A percentile compares a stretch with the other conserved stretches of the same genome.
Conservation (phyloP, 1,139 yeast genomes). For the Pichia sp. region DNA sequence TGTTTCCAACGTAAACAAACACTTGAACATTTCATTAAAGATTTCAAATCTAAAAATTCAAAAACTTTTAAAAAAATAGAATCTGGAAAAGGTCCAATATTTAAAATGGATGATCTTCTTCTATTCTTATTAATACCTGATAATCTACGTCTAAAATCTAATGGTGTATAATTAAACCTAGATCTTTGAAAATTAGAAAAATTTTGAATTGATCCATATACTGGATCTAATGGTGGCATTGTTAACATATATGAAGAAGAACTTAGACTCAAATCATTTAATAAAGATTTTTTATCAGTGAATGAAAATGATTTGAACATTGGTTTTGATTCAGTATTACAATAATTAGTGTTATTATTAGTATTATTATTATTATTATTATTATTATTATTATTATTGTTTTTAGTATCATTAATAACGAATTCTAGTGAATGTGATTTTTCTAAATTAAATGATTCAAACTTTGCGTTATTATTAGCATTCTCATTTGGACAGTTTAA, state of each 20-base stretch:
- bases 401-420: no score
- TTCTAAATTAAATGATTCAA: no score
- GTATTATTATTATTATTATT: no score
- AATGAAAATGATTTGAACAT: conserved; percentile 13
- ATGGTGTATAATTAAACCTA: conserved; percentile 46
- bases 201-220: conserved; percentile 22
- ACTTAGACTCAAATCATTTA: neutral
- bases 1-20: conserved; percentile 66
- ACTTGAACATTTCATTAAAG: conserved; percentile 49
- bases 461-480: no score
- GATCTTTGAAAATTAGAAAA: conserved; percentile 18
- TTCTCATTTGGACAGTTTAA: no score
- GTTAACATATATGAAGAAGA: conserved; percentile 14
- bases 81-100: conserved; percentile 56
- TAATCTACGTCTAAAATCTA: conserved; percentile 46
- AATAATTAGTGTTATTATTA: neutral
- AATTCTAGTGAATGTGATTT: no score
- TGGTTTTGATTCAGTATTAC: neutral
- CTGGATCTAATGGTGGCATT: conserved; percentile 25
- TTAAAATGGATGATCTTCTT: conserved; percentile 51
- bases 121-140: conserved; percentile 34
- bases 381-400: no score
- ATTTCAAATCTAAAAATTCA: conserved; percentile 46
- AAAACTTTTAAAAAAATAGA: conserved; percentile 48
- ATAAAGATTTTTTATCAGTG: neutral